These are phyloP conservation scores for Hordeum pubiflorum DNA, from an alignment of 202 grass and related monocot species.

Conservation along the genomic window DNA sequence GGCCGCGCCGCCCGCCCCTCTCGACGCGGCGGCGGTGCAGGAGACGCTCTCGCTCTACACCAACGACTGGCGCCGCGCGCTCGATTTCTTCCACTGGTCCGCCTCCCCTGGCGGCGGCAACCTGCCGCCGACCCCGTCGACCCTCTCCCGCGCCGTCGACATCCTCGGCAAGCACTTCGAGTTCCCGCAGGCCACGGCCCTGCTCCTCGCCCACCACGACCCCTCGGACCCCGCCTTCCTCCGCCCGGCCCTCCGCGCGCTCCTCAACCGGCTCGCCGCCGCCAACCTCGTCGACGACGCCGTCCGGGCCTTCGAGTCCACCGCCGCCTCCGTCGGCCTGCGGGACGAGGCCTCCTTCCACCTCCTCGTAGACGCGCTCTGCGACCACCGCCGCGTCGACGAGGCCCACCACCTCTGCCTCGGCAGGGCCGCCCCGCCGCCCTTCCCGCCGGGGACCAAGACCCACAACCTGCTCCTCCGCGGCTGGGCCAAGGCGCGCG, in stretches of 20 bases:
- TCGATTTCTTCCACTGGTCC: constrained; percentile 85
- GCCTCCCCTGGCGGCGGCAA: constrained; percentile 40
- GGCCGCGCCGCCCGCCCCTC: not conserved
- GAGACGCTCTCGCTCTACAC: constrained; percentile 67
- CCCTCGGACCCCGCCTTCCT: constrained; percentile 49
- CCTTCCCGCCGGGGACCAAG: constrained; percentile 58
- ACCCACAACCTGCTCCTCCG: constrained; percentile 81
- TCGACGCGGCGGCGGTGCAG: constrained; percentile 56
- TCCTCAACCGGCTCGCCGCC: constrained; percentile 90
- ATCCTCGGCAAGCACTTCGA: constrained; percentile 91
- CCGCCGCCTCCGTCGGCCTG: constrained; percentile 43
- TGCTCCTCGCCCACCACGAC: constrained; percentile 56
- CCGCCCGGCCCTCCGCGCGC: constrained; percentile 65
- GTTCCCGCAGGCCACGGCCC: constrained; percentile 55
- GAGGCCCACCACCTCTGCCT: constrained; percentile 72
- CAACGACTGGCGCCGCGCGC: constrained; percentile 74
- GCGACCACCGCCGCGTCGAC: constrained; percentile 64
- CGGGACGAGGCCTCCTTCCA: constrained; percentile 58
- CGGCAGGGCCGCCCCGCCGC: constrained; percentile 6
- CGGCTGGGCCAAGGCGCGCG: constrained; percentile 63
- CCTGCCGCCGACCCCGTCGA: constrained; percentile 35
- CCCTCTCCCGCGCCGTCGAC: constrained; percentile 60
- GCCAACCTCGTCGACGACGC: constrained; percentile 69
- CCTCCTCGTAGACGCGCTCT: constrained; percentile 75
- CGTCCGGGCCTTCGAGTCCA: constrained; percentile 38